These are phyloP conservation scores for Neurospora sp. DNA, from an alignment of 495 filamentous ascomycete genomes.

Conservation along the genomic window DNA sequence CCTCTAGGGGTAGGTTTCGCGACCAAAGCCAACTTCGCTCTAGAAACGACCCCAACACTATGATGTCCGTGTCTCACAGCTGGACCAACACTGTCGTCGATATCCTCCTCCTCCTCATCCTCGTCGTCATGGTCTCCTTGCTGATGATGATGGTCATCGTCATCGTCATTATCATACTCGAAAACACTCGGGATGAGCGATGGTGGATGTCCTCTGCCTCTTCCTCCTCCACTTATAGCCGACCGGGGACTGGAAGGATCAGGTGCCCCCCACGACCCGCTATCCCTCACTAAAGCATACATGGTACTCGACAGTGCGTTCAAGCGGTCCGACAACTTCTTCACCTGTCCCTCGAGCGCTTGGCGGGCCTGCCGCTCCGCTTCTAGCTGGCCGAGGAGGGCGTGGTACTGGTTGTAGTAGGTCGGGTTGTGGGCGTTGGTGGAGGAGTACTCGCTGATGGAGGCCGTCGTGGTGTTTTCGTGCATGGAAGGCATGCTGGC, in stretches of 20 bases:
- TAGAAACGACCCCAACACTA: slow-evolving; percentile 1
- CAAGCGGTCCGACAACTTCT: slow-evolving; percentile 33
- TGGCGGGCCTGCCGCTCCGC: slow-evolving; percentile 39
- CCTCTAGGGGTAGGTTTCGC: neutral
- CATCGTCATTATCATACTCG: slow-evolving; percentile 4
- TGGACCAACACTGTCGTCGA: slow-evolving; percentile 11
- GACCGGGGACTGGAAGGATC: neutral
- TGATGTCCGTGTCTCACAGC: slow-evolving; percentile 8
- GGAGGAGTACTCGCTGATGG: slow-evolving; percentile 10
- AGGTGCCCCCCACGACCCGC: slow-evolving; percentile 17
- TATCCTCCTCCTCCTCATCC: neutral
- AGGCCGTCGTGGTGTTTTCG: slow-evolving; percentile 15
- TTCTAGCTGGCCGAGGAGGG: slow-evolving; percentile 35
- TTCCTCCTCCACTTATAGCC: neutral
- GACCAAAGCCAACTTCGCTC: neutral
- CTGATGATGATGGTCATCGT: slow-evolving; percentile 3
- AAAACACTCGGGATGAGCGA: neutral
- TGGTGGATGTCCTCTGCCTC: neutral
- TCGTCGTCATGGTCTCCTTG: slow-evolving; percentile 20
- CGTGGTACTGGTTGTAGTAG: slow-evolving; percentile 26
- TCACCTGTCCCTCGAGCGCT: slow-evolving; percentile 41
- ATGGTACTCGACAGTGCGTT: slow-evolving; percentile 29
- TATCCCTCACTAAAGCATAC: slow-evolving; percentile 24
- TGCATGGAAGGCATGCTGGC: slow-evolving; percentile 32
- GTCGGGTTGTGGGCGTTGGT: slow-evolving; percentile 7